Evolutionary conservation across 768 basidiomycete genomes (phyloP), one percentile per base, ranked within the genome.

Genomic region (Trametes meyenii): DNA sequence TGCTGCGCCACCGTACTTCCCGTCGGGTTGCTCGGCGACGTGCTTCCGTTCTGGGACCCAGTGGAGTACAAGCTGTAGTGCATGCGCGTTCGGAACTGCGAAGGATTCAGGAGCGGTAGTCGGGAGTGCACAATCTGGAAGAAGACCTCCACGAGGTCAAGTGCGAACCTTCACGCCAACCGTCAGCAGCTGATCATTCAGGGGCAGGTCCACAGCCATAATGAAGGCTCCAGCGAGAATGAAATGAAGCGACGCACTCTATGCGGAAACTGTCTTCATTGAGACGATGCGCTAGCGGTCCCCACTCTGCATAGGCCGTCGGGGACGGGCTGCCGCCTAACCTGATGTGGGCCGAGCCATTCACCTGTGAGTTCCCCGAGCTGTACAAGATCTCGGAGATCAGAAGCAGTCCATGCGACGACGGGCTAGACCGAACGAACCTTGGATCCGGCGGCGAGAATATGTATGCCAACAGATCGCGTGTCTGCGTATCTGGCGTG

Each of bases 111-210:
- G 52, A 95, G 83, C 51, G 95, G 94, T 60, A 92, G 80, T 57
- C 95, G 87, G 24, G 90, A 89, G 74, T 96, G 94, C 42, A 92
- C 90, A 62, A 92, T 91, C 74, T 96, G 92, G 73, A 96, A 96
- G 77, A 89, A 98, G 46, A 96, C 93, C 75, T 97, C 94, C 70
- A 96, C 87, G 55, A 97, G 87, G 76, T 98, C 94, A 54, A 90
- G 85, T 2, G 94, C 90, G 70, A 98, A 92, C 75, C 95, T 97
- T 70, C 58, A 53, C 67, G 66, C 38, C 61, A 46, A 68, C 48
- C 45, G 65, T 63, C 24, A 56, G 52, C n/a, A 29, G 49, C 54
- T 44, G 57, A 65, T 63, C 45, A 58, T 42, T 14, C 12, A 35
- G 55, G 56, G 66, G 66, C 35, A 63, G 58, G 40, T 21, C 49